These are phyloP conservation scores for Trichoderma sp. DNA, from an alignment of 2,329 filamentous ascomycete species.

Conservation along the genomic window DNA sequence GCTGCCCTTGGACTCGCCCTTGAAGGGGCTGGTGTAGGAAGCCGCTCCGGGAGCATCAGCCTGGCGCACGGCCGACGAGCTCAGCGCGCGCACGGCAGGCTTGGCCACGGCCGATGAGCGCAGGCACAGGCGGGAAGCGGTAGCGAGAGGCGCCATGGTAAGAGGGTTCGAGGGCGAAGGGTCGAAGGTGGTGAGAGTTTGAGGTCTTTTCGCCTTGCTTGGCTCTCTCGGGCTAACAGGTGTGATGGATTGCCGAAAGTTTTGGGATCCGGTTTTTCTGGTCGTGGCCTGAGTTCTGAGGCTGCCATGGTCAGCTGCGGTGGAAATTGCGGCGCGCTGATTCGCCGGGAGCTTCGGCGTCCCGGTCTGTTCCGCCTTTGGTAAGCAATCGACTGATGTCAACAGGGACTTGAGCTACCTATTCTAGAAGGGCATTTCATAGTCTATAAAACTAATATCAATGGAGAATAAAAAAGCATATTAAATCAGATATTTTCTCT, in stretches of 20 bases:
- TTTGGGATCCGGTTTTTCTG: slow-evolving; percentile 37
- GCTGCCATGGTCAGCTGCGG: slow-evolving; percentile 34
- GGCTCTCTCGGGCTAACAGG: slow-evolving; percentile 28
- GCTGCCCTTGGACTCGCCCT: slow-evolving; percentile 59
- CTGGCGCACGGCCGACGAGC: slow-evolving; percentile 53
- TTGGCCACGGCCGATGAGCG: slow-evolving; percentile 53
- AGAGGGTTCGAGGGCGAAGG: slow-evolving; percentile 25
- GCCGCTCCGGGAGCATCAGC: slow-evolving; percentile 50
- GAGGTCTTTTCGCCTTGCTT: slow-evolving; percentile 50
- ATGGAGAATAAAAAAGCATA: background rate
- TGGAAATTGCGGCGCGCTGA: slow-evolving; percentile 49
- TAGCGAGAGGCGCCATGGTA: slow-evolving; percentile 68
- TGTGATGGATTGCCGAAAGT: slow-evolving; percentile 46
- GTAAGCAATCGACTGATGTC: background rate
- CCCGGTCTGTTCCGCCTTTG: slow-evolving; percentile 35
- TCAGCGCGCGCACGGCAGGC: slow-evolving; percentile 55
- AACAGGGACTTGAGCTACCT: background rate
- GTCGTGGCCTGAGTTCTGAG: slow-evolving; percentile 42
- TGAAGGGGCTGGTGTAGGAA: slow-evolving; percentile 65
- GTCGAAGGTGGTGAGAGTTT: slow-evolving; percentile 36
- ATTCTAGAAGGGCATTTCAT: background rate
- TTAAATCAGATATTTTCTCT: background rate
- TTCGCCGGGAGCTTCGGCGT: slow-evolving; percentile 41
- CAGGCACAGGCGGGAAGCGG: slow-evolving; percentile 69
- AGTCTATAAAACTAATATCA: background rate